phyloP scores from a whole-genome alignment of 768 basidiomycete genomes.

The Hygrophorus russula region DNA sequence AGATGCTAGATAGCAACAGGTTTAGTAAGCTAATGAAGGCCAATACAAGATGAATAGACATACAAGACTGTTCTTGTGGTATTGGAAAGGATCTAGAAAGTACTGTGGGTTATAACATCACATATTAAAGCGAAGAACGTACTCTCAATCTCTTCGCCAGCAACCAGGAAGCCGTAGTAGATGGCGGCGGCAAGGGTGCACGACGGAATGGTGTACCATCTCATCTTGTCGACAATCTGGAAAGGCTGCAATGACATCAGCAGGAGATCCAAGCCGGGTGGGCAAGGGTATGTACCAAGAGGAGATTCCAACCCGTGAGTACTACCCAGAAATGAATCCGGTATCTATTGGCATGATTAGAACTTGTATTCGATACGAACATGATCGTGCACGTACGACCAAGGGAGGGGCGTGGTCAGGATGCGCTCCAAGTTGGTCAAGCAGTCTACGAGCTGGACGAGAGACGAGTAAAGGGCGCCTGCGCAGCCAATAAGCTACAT shows the following conservation, averaged over 20 bases:
- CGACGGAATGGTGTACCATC: constrained; percentile 56
- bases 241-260: constrained; percentile 35
- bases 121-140: constrained; percentile 12
- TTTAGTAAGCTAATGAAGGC: not conserved
- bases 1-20: constrained; percentile 31
- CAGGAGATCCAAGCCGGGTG: not conserved
- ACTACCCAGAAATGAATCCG: constrained; percentile 61
- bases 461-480: not conserved
- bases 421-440: not conserved
- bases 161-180: constrained; percentile 66
- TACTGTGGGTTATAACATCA: not conserved
- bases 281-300: constrained; percentile 31
- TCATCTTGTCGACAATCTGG: constrained; percentile 44
- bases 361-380: not conserved
- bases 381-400: constrained; percentile 35
- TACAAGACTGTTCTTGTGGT: constrained; percentile 66
- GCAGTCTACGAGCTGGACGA: not conserved
- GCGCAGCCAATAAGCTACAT: no score
- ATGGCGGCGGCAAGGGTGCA: constrained; percentile 34
- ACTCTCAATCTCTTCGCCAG: constrained; percentile 72
- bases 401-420: constrained; percentile 29
- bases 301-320: constrained; percentile 46
- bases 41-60: constrained; percentile 11
- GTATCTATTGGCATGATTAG: constrained; percentile 28
- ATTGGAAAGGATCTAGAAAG: constrained; percentile 33